These are phyloP conservation scores for Lodderomyces jiufengensis DNA, from an alignment of 1,139 yeast species.

Conservation along the genomic window DNA sequence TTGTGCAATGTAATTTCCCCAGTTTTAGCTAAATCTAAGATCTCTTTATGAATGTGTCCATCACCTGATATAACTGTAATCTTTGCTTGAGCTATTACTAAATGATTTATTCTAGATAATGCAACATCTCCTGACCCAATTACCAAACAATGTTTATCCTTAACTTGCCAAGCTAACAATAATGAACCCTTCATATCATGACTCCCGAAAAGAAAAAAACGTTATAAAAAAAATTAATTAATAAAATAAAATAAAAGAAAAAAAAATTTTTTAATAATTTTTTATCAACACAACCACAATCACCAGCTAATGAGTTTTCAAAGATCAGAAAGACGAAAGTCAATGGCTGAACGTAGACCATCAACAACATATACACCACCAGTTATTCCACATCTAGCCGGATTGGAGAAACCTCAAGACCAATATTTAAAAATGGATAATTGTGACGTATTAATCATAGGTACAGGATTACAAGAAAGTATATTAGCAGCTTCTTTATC, in stretches of 20 bases:
- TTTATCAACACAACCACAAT: slow-evolving; percentile 2
- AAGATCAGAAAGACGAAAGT: slow-evolving; percentile 52
- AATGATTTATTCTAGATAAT: slow-evolving; percentile 61
- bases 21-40: slow-evolving; percentile 30
- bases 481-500: slow-evolving; percentile 90
- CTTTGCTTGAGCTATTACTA: slow-evolving; percentile 65
- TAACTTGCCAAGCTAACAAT: slow-evolving; percentile 71
- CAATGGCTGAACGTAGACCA: slow-evolving; percentile 75
- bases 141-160: slow-evolving; percentile 61
- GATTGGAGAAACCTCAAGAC: slow-evolving; percentile 64
- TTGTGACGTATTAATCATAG: slow-evolving; percentile 85
- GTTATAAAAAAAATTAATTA: background rate
- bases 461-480: slow-evolving; percentile 88
- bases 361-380: slow-evolving; percentile 47
- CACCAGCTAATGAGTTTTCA: slow-evolving; percentile 8
- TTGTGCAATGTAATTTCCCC: slow-evolving; percentile 37
- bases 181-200: slow-evolving; percentile 47
- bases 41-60: slow-evolving; percentile 39
- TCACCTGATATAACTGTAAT: slow-evolving; percentile 64
- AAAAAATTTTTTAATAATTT: slow-evolving; percentile 4
- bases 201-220: background rate
- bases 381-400: slow-evolving; percentile 78
- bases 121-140: slow-evolving; percentile 87
- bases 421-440: slow-evolving; percentile 50
- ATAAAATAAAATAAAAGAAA: slow-evolving; percentile 1